Evolutionary conservation across 208 protist genomes (phyloP), one percentile per base, ranked within the genome.

Genomic region (Leishmania major): DNA sequence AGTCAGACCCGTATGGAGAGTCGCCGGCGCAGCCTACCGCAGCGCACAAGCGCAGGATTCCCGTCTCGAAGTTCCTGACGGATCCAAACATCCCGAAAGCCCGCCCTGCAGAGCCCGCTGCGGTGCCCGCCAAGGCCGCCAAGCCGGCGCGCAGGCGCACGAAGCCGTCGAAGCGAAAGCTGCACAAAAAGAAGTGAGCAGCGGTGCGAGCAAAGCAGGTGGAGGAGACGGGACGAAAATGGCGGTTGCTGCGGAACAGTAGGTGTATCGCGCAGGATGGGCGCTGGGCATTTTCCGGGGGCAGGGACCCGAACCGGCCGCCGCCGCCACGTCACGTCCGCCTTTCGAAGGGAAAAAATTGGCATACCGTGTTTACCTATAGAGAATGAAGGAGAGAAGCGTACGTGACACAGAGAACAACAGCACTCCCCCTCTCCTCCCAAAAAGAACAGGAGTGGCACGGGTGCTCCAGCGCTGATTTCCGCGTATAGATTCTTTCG

Each of bases 51-150:
- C 80, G 70, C 28, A 79, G 77, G 37, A 86, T 86, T 47, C 83
- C 83, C n/a, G 60, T 86, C n/a, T 86, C 83, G 10, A 88, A 85
- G 77, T 88, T 83, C 57, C 69, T 85, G 43, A 75, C 67, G 1
- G 83, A 88, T 64, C 72, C 76, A 2, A 78, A 75, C 31, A 47
- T 78, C 15, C 57, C 75, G 22, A 78, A 43, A 19, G 19, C 57
- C 35, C 25, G 22, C 37, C 53, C 40, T 10, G 57, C 53, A 2
- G 37, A 78, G 5, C 75, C 75, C 15, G 13, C 77, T 25, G 40
- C 51, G 3, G 79, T 71, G 28, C 22, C 82, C 3, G 62, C 77
- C 17, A 84, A 81, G 28, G 47, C 73, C 2, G 73, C 77, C 53
- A 84, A 81, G 59, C 64, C 78, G 1, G 84, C 77, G 7, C 64